Base-by-base conservation (phyloP, 2,329 filamentous ascomycete species). In the Scortechinia acanthostroma region DNA sequence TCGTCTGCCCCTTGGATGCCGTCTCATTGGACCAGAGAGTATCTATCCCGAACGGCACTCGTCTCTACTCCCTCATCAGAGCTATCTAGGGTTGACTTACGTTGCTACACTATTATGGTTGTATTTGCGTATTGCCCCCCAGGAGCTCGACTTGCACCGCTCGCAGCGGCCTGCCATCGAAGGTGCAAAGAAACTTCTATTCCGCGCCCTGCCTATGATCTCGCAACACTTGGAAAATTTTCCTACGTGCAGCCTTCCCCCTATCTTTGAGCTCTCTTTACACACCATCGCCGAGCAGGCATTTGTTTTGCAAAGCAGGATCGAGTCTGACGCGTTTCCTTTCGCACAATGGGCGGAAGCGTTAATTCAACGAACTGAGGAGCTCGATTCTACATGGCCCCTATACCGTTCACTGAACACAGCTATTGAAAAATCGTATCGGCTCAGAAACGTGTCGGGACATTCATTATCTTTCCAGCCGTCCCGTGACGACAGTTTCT, bases 161-260 rank as follows among this genome's bases (percentile, higher is more conserved):
- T 55, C 55, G 2, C 58, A 61, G 43, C 54, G 59, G n/a, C 56
- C 57, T 1, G 54, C 60, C 3, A 55, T 55, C 3, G 58, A 63
- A 43, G 58, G 58, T 2, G 58, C 60, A 6, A 62, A 59, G 52
- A 62, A 63, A 44, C 50, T 65, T 4, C 56, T 65, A 2, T 62
- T 58, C 35, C 53, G 59, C 6, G 57, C 55, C 2, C 50, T 64
- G n/a, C 52, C 54, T 6, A 59, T 65, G 46, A 46, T 65, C 4
- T 53, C 56, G 5, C 58, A 63, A 33, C 61, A 64, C 45, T 45
- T 60, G 16, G 60, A 65, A 13, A 63, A 64, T 35, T 66, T 66
- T 42, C 52, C 53, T 5, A 52, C 55, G 43, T 64, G 59, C 44
- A 56, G 56, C 19, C 49, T 65, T 3, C 62, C 63, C 2, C 63